Conservation (phyloP, 108 stramenopile genomes). For the Conticribra guillardii region DNA sequence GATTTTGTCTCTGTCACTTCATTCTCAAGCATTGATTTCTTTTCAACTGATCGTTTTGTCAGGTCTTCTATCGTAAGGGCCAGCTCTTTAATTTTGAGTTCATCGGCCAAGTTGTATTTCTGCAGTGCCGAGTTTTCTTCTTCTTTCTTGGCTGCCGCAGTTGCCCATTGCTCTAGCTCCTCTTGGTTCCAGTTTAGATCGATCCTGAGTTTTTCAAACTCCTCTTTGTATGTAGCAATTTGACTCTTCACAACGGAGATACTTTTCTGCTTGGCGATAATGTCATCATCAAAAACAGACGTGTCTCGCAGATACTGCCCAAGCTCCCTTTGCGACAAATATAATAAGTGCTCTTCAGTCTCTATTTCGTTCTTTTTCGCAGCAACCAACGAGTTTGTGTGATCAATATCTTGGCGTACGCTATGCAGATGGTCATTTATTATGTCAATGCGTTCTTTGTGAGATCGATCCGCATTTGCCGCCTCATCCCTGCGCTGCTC, state of each 20-base stretch:
- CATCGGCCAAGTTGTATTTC: conserved; percentile 81
- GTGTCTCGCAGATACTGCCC: conserved; percentile 55
- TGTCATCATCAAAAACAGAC: conserved; percentile 24
- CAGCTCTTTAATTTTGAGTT: conserved; percentile 75
- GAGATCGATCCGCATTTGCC: conserved; percentile 19
- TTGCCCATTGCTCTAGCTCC: conserved; percentile 91
- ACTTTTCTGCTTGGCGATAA: conserved; percentile 31
- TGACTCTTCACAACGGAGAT: conserved; percentile 61
- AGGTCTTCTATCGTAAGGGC: conserved; percentile 67
- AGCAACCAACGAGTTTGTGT: conserved; percentile 76
- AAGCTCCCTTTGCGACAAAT: conserved; percentile 66
- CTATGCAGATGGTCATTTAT: conserved; percentile 88
- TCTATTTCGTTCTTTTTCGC: conserved; percentile 79
- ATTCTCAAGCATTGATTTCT: conserved; percentile 58
- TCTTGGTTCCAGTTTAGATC: conserved; percentile 93
- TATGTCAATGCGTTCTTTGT: conserved; percentile 67
- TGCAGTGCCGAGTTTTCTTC: conserved; percentile 80
- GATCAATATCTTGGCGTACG: conserved; percentile 79
- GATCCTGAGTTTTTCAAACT: conserved; percentile 76
- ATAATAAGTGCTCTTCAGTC: conserved; percentile 78
- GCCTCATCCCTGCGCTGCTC: conserved; percentile 43
- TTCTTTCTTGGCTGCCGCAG: conserved; percentile 87
- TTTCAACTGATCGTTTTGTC: conserved; percentile 49
- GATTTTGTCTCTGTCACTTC: conserved; percentile 67
- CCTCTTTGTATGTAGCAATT: conserved; percentile 68